A percentile compares a stretch with the other conserved stretches of the same genome.
Conservation (phyloP, 331 rosid genomes). For the Pyrus hybrid region DNA sequence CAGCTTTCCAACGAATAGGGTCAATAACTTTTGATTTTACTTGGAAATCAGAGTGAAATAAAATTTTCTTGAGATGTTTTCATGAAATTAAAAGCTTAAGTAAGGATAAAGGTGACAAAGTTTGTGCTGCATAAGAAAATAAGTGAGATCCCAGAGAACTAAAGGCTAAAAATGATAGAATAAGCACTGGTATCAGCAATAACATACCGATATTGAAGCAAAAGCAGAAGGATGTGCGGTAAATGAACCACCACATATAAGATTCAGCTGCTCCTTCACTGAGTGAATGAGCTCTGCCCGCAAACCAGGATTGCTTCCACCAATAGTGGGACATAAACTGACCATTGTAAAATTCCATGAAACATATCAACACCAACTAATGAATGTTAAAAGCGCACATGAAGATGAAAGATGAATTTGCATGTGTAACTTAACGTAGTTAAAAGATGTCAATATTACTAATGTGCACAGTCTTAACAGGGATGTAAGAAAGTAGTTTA, state of each 20-base stretch:
- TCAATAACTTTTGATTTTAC: background rate
- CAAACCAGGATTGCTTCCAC: too few species aligned
- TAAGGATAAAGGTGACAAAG: background rate
- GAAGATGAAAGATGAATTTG: background rate
- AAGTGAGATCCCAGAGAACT: background rate
- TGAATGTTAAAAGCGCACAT: background rate
- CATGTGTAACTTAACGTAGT: background rate
- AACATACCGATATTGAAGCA: slow-evolving; percentile 90
- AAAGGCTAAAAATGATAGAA: background rate
- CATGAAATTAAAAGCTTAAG: background rate
- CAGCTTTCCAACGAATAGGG: too few species aligned
- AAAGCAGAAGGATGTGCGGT: too few species aligned
- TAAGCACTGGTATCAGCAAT: background rate
- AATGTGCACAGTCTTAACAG: background rate
- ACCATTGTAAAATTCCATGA: slow-evolving; percentile 11
- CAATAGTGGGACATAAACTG: slow-evolving; percentile 84
- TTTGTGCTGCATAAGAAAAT: background rate
- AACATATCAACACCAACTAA: slow-evolving; percentile 1
- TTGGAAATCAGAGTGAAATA: background rate
- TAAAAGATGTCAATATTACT: background rate
- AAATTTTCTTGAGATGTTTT: background rate
- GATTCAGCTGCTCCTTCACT: too few species aligned
- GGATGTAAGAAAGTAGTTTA: background rate
- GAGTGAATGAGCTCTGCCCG: too few species aligned
- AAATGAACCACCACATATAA: too few species aligned